Conservation (phyloP, 306 rosid species). For the Fragaria nilgerrensis region DNA sequence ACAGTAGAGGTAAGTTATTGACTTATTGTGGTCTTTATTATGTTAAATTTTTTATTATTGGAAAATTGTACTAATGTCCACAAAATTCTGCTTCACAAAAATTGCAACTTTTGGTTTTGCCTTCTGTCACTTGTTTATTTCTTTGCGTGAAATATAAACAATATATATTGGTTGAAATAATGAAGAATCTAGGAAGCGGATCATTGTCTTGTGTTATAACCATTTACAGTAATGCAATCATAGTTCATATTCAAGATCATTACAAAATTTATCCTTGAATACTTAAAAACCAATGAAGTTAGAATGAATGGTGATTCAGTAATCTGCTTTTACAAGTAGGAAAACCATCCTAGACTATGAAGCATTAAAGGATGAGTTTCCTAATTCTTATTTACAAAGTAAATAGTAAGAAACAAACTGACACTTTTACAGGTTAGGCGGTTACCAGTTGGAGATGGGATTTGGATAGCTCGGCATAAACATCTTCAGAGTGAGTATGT, state of each 20-base stretch:
- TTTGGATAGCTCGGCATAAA: slow-evolving; percentile 93
- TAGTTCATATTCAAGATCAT: background rate
- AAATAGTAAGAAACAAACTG: slow-evolving; percentile 12
- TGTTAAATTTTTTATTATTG: slow-evolving; percentile 5
- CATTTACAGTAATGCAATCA: background rate
- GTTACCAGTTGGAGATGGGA: slow-evolving; percentile 94
- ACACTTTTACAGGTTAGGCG: slow-evolving; percentile 64
- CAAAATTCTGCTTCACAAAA: background rate
- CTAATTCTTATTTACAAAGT: background rate
- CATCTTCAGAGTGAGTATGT: slow-evolving; percentile 66
- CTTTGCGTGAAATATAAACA: background rate
- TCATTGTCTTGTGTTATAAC: background rate
- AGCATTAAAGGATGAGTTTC: background rate
- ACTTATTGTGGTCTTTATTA: slow-evolving; percentile 23
- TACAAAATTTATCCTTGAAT: too few species aligned
- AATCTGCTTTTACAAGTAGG: background rate
- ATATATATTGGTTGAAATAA: background rate
- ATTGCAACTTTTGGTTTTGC: background rate
- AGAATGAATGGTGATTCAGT: background rate
- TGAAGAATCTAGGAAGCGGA: background rate
- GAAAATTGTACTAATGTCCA: background rate
- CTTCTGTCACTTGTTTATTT: background rate
- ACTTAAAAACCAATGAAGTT: background rate
- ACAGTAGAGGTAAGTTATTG: slow-evolving; percentile 57
- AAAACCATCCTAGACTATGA: background rate